Evolutionary conservation across 2,329 filamentous ascomycete species (phyloP).

Genomic region (Plectosphaerella plurivora): DNA sequence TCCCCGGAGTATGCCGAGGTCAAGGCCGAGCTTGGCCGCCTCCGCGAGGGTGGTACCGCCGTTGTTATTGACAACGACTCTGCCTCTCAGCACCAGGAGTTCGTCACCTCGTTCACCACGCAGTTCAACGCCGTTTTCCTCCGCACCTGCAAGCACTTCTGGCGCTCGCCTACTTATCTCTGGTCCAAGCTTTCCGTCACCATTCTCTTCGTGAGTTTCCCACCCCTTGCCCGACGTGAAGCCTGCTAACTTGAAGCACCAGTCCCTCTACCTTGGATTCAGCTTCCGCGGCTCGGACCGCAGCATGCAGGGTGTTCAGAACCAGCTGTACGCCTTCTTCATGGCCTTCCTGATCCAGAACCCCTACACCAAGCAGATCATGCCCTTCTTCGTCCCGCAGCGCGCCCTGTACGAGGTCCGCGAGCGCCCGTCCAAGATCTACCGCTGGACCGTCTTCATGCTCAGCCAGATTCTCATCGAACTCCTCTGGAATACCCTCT

Average conservation of each 20-base stretch:
- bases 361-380: slow-evolving; percentile 57
- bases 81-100: slow-evolving; percentile 47
- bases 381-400: slow-evolving; percentile 67
- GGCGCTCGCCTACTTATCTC: slow-evolving; percentile 68
- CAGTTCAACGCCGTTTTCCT: slow-evolving; percentile 57
- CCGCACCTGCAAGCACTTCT: slow-evolving; percentile 68
- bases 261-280: slow-evolving; percentile 60
- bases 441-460: slow-evolving; percentile 25
- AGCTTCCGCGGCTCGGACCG: slow-evolving; percentile 51
- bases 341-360: slow-evolving; percentile 67
- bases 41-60: slow-evolving; percentile 27
- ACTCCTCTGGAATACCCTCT: slow-evolving; percentile 64
- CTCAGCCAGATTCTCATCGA: slow-evolving; percentile 53
- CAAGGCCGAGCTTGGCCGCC: slow-evolving; percentile 19
- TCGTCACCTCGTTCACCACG: slow-evolving; percentile 61
- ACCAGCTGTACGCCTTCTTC: slow-evolving; percentile 65
- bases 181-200: slow-evolving; percentile 60
- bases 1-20: slow-evolving; percentile 22
- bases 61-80: slow-evolving; percentile 1
- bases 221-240: neutral
- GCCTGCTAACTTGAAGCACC: slow-evolving; percentile 11
- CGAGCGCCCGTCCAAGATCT: slow-evolving; percentile 63
- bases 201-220: slow-evolving; percentile 20
- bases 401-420: slow-evolving; percentile 64
- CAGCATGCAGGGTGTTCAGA: slow-evolving; percentile 60